Evolutionary conservation across 1,284 basidiomycete species (phyloP).

Genomic region (Crepidotus sp.): DNA sequence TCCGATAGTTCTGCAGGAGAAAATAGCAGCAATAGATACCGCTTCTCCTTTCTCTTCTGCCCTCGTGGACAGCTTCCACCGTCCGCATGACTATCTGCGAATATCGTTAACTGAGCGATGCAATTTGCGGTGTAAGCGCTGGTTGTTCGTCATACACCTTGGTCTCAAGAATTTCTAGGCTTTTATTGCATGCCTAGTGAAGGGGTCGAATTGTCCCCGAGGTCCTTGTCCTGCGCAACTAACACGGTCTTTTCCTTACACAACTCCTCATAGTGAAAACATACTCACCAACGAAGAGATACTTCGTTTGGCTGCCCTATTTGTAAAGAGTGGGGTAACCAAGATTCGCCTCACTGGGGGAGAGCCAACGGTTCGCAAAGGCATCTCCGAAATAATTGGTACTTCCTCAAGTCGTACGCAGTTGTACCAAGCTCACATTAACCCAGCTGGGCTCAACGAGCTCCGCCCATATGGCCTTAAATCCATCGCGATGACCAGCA

Average conservation of each 20-base stretch:
- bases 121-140: constrained; percentile 69
- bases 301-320: constrained; percentile 64
- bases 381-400: constrained; percentile 69
- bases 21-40: constrained; percentile 46
- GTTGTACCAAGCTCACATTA: not conserved
- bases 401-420: constrained; percentile 20
- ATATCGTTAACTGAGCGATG: constrained; percentile 84
- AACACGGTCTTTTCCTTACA: not conserved
- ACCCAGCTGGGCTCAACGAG: constrained; percentile 44
- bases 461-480: constrained; percentile 54
- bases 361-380: constrained; percentile 79
- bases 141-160: not conserved
- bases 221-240: not conserved
- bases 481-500: constrained; percentile 82
- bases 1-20: constrained; percentile 30
- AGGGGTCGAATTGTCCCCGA: constrained; percentile 70
- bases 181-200: constrained; percentile 89
- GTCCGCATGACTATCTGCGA: constrained; percentile 75
- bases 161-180: constrained; percentile 33
- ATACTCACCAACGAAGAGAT: constrained; percentile 74
- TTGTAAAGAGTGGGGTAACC: constrained; percentile 74
- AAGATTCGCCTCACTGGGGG: constrained; percentile 87
- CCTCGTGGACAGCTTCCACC: constrained; percentile 59
- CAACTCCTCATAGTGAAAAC: constrained; percentile 28
- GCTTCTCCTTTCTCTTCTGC: constrained; percentile 38